phyloP scores from a whole-genome alignment of 331 rosid species.

The Erythrophleum ivorense region DNA sequence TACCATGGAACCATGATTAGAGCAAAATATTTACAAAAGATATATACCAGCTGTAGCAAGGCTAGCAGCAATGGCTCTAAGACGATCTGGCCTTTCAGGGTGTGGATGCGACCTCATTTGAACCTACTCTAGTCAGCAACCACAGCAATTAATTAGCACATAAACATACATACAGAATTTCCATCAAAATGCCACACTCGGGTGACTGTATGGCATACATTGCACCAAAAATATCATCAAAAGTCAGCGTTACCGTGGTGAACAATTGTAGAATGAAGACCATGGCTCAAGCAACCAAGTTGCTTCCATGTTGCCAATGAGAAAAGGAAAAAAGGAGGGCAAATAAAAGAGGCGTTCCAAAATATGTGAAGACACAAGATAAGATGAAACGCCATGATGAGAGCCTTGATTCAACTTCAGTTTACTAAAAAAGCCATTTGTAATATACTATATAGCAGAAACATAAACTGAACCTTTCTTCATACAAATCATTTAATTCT shows the following conservation, averaged over 20 bases:
- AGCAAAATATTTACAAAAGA: slow-evolving; percentile 24
- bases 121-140: slow-evolving; percentile 72
- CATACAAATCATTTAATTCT: too few species aligned
- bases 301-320: slow-evolving; percentile 12
- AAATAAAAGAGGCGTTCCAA: background rate
- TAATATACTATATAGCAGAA: too few species aligned
- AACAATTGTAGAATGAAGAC: background rate
- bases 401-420: background rate
- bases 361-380: background rate
- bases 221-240: background rate
- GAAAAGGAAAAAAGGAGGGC: background rate
- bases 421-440: background rate
- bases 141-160: slow-evolving; percentile 43
- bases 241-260: slow-evolving; percentile 6
- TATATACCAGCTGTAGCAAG: slow-evolving; percentile 86
- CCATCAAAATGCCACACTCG: slow-evolving; percentile 10
- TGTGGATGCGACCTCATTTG: slow-evolving; percentile 78
- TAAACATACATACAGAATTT: slow-evolving; percentile 29
- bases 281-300: slow-evolving; percentile 14
- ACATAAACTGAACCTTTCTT: too few species aligned
- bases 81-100: slow-evolving; percentile 98
- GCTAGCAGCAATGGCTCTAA: slow-evolving; percentile 93
- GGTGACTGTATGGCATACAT: slow-evolving; percentile 21
- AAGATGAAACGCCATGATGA: background rate
- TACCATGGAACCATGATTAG: slow-evolving; percentile 21